Conservation (phyloP, 2,329 filamentous ascomycete genomes). For the Samsoniella hepiali region DNA sequence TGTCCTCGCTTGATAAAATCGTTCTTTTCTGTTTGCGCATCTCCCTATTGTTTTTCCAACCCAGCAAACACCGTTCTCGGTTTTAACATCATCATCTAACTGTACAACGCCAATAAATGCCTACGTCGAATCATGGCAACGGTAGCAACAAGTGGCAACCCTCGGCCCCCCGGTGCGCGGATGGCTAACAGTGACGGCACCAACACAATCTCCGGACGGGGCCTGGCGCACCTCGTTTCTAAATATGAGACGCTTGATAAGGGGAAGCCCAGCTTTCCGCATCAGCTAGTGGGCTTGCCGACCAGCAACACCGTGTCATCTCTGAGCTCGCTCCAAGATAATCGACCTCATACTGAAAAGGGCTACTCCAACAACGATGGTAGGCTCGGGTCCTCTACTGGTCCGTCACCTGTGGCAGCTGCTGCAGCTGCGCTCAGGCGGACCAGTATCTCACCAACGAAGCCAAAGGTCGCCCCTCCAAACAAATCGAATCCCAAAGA, state of each 20-base stretch:
- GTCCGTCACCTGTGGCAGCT: background rate
- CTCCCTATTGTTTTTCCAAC: background rate
- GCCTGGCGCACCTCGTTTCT: constrained; percentile 33
- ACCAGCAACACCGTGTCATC: constrained; percentile 14
- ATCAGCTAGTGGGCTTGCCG: constrained; percentile 18
- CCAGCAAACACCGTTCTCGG: background rate
- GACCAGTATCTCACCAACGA: background rate
- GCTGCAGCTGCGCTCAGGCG: background rate
- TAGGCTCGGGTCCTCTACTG: background rate
- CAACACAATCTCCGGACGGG: constrained; percentile 16
- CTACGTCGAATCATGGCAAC: background rate
- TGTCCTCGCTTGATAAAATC: background rate
- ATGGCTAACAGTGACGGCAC: background rate
- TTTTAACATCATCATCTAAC: constrained; percentile 2
- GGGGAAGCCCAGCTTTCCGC: constrained; percentile 1
- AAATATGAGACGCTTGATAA: constrained; percentile 35
- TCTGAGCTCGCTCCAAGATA: background rate
- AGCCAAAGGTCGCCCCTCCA: background rate
- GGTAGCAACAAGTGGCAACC: background rate
- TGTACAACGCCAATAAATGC: background rate
- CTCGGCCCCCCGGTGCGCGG: background rate
- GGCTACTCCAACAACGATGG: background rate
- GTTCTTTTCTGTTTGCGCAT: background rate
- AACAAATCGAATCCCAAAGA: background rate
- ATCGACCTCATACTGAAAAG: background rate